phyloP scores from a whole-genome alignment of 2,329 filamentous ascomycete genomes.

The Tothia fuscella region DNA sequence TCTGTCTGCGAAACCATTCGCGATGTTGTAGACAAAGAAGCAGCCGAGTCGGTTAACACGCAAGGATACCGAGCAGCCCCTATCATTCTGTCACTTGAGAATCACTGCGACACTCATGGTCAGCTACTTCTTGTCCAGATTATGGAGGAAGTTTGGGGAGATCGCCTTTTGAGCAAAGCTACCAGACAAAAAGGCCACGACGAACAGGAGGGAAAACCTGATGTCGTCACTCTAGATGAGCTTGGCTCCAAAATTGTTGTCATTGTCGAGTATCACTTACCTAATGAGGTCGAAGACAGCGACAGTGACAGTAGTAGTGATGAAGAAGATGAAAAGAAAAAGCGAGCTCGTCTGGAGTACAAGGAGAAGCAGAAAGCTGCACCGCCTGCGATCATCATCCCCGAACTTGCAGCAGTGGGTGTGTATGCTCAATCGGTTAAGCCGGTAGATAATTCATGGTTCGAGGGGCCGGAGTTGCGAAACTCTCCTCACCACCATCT shows the following conservation, averaged over 20 bases:
- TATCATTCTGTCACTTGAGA: conserved; percentile 87
- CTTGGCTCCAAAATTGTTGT: conserved; percentile 74
- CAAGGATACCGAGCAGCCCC: conserved; percentile 77
- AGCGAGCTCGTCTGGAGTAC: conserved; percentile 75
- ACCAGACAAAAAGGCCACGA: conserved; percentile 45
- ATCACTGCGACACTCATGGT: conserved; percentile 76
- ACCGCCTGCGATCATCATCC: conserved; percentile 41
- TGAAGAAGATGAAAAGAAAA: conserved; percentile 47
- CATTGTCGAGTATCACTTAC: conserved; percentile 76
- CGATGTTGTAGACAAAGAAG: conserved; percentile 52
- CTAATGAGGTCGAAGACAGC: conserved; percentile 46
- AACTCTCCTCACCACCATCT: conserved; percentile 49
- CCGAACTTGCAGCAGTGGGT: conserved; percentile 71
- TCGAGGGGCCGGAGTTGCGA: conserved; percentile 48
- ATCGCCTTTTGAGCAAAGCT: conserved; percentile 64
- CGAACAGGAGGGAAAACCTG: conserved; percentile 47
- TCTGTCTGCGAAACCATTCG: conserved; percentile 72
- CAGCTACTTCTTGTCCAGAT: conserved; percentile 81
- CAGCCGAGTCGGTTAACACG: conserved; percentile 52
- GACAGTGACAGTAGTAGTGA: conserved; percentile 27
- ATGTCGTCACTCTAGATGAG: conserved; percentile 61
- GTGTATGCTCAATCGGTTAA: conserved; percentile 68
- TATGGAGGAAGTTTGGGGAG: conserved; percentile 73
- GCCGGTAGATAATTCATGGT: conserved; percentile 68
- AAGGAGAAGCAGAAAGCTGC: conserved; percentile 40